These are phyloP conservation scores for Globisporangium echinulatum DNA, from an alignment of 352 stramenopile species.

Conservation along the genomic window DNA sequence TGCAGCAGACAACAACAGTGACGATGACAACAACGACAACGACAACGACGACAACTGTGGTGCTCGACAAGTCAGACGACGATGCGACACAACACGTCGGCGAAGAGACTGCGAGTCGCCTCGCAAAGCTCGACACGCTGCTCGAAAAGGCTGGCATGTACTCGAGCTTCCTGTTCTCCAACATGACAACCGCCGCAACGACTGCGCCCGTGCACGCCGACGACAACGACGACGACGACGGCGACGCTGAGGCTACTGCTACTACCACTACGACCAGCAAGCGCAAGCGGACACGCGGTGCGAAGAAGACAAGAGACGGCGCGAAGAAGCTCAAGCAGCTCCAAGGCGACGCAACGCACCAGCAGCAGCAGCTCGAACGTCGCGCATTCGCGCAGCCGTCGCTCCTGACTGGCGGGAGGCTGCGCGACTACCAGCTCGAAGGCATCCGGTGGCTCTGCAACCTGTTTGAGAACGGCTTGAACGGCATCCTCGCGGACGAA, in stretches of 20 bases:
- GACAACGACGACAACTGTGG: constrained; percentile 3
- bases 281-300: constrained; percentile 30
- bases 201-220: constrained; percentile 14
- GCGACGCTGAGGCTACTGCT: not conserved
- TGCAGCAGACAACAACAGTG: not conserved
- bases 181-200: constrained; percentile 66
- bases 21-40: not conserved
- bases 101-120: constrained; percentile 49
- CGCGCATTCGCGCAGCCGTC: constrained; percentile 59
- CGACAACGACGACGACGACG: constrained; percentile 6
- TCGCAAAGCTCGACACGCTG: constrained; percentile 80
- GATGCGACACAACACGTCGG: not conserved
- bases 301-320: constrained; percentile 32
- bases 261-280: constrained; percentile 16
- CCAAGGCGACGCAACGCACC: constrained; percentile 40
- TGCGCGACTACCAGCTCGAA: constrained; percentile 96
- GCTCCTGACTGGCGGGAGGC: constrained; percentile 66
- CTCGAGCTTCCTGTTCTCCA: constrained; percentile 83
- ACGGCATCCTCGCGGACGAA: constrained; percentile 87
- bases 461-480: constrained; percentile 96
- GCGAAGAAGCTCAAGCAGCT: constrained; percentile 69
- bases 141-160: constrained; percentile 86
- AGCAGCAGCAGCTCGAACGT: constrained; percentile 29
- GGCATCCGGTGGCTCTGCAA: constrained; percentile 96
- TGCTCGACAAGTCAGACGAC: constrained; percentile 5